Percentiles rank a stretch among this genome's conserved stretches.
Conservation (phyloP, 1,139 yeast genomes). For the Fermentozyma sake region DNA sequence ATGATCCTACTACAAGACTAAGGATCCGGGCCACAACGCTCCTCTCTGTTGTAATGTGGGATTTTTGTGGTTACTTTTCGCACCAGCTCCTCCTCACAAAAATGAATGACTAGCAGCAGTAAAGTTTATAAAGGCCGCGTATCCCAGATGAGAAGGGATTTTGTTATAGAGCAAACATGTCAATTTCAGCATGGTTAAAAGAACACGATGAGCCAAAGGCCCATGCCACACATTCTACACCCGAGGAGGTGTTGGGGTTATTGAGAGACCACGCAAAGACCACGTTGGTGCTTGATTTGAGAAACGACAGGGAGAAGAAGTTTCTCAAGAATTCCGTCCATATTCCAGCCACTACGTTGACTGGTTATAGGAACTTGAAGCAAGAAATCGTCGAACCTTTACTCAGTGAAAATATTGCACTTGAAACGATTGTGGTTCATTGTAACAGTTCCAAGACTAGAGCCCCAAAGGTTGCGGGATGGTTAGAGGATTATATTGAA, state of each 20-base stretch:
- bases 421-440: slow-evolving; percentile 7
- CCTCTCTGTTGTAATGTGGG: too few relatives aligned
- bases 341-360: slow-evolving; percentile 8
- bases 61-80: too few relatives aligned
- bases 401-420: slow-evolving; percentile 2
- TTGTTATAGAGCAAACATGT: too few relatives aligned
- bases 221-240: slow-evolving; percentile 5
- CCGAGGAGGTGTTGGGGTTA: slow-evolving; percentile 6
- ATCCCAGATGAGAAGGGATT: too few relatives aligned
- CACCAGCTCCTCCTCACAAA: too few relatives aligned
- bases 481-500: slow-evolving; percentile 8
- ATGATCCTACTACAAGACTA: too few relatives aligned
- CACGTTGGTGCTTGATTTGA: slow-evolving; percentile 7
- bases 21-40: too few relatives aligned
- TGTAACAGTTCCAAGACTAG: slow-evolving; percentile 9
- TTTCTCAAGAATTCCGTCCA: slow-evolving; percentile 5
- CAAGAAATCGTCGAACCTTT: slow-evolving; percentile 6
- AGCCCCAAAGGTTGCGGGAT: slow-evolving; percentile 9
- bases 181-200: slow-evolving; percentile 6
- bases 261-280: slow-evolving; percentile 2
- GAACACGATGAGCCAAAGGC: slow-evolving; percentile 6
- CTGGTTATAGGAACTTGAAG: slow-evolving; percentile 4
- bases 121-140: too few relatives aligned
- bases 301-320: slow-evolving; percentile 8
- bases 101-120: too few relatives aligned